Evolutionary conservation across 164 flowering plant species (phyloP).

Genomic region (Macadamia integrifolia): DNA sequence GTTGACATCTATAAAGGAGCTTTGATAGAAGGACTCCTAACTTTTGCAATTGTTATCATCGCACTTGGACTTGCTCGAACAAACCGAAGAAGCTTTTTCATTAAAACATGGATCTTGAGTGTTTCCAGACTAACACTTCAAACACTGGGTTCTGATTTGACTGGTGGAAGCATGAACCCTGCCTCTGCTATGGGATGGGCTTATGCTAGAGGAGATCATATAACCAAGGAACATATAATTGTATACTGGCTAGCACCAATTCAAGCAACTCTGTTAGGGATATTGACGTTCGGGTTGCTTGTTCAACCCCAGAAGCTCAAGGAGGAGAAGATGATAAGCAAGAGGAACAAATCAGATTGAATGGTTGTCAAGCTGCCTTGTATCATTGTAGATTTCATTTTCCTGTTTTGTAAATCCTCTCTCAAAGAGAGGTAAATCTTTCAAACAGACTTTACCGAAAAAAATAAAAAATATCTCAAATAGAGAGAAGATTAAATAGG

Average conservation of each 20-base stretch:
- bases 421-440: no score
- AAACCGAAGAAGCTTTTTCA: constrained; percentile 54
- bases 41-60: constrained; percentile 54
- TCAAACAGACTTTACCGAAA: no score
- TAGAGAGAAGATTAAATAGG: no score
- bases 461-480: no score
- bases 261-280: constrained; percentile 67
- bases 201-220: constrained; percentile 81
- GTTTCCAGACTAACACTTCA: constrained; percentile 80
- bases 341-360: constrained; percentile 49
- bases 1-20: constrained; percentile 77
- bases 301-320: constrained; percentile 27
- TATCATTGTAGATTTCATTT: no score
- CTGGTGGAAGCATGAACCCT: constrained; percentile 97
- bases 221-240: constrained; percentile 75
- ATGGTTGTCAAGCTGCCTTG: not conserved
- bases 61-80: constrained; percentile 54
- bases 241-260: constrained; percentile 97
- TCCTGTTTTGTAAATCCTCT: no score
- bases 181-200: constrained; percentile 74
- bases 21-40: constrained; percentile 77
- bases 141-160: constrained; percentile 84
- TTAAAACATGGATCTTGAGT: constrained; percentile 89
- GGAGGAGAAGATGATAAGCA: constrained; percentile 18
- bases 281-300: constrained; percentile 59